Base-by-base conservation (phyloP, 2,329 filamentous ascomycete genomes). In the Malbranchea zuffiana region DNA sequence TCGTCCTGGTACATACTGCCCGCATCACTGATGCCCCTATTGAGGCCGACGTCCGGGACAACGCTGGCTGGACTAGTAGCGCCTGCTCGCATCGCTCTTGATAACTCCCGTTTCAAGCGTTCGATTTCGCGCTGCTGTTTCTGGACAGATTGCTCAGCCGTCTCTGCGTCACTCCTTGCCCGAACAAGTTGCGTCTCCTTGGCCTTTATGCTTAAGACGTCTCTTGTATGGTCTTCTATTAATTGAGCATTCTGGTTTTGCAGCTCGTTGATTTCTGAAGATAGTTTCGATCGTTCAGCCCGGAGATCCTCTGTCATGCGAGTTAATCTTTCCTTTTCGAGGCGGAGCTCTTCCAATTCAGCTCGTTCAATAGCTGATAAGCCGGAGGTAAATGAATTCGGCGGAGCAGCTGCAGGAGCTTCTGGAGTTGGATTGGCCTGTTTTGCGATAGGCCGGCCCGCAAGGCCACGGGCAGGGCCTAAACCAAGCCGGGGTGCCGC, bases 131-230 rank as follows among this genome's bases (percentile, higher is more conserved):
- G 77, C 44, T 82, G 72, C 36, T 94, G 72, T 40, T 83, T 80
- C 44, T 90, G 83, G 35, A 90, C 86, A 41, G 78, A 80, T 50
- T 86, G 79, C 55, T 95, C 86, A 0, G 87, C 83, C 0, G 83
- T 78, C 57, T 96, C 88, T 20, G 81, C 82, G 52, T 98, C 90
- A 47, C 82, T 86, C 37, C 87, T 74, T 7, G 90, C 87, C 29
- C 90, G 80, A 6, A 96, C 88, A 4, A 98, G 72, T 52, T 98
- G 90, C 3, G 90, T 96, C 60, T 98, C 90, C 61, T 98, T 98
- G 10, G 90, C 90, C 59, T 96, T 96, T 64, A 98, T 92, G 49
- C 86, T 90, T 27, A 98, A 69, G 0, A 95, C 85, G 51, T 98
- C 88, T 32, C 88, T 74, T 0, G 90, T 98, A 57, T 96, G 88